These are phyloP conservation scores for Tetrahymena thermophila DNA, from an alignment of 73 alveolate species.

Conservation along the genomic window DNA sequence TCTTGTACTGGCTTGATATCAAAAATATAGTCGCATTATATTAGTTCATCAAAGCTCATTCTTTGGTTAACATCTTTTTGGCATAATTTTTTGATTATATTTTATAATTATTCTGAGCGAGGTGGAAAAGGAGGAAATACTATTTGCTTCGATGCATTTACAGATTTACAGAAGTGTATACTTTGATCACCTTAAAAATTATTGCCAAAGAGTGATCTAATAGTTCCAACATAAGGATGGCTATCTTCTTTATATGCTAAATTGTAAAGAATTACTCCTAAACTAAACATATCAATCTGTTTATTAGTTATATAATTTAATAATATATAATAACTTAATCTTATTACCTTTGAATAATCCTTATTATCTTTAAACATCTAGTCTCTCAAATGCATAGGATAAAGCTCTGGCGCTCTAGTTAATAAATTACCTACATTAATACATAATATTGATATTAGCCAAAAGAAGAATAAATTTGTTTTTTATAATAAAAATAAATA, in stretches of 20 bases:
- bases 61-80: background rate
- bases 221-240: background rate
- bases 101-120: background rate
- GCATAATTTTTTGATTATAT: background rate
- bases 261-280: background rate
- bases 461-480: too few relatives aligned
- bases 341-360: background rate
- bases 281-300: background rate
- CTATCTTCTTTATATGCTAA: background rate
- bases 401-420: background rate
- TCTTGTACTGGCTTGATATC: too few relatives aligned
- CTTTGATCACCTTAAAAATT: background rate
- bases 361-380: background rate
- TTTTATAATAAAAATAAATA: too few relatives aligned
- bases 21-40: background rate
- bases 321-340: background rate
- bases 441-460: background rate
- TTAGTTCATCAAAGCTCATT: background rate
- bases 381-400: background rate
- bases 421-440: background rate
- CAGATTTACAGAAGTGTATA: background rate
- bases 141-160: background rate
- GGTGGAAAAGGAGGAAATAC: background rate
- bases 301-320: background rate
- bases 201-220: background rate